phyloP scores from a whole-genome alignment of 2,329 filamentous ascomycete genomes.

The Colletotrichum sublineola region DNA sequence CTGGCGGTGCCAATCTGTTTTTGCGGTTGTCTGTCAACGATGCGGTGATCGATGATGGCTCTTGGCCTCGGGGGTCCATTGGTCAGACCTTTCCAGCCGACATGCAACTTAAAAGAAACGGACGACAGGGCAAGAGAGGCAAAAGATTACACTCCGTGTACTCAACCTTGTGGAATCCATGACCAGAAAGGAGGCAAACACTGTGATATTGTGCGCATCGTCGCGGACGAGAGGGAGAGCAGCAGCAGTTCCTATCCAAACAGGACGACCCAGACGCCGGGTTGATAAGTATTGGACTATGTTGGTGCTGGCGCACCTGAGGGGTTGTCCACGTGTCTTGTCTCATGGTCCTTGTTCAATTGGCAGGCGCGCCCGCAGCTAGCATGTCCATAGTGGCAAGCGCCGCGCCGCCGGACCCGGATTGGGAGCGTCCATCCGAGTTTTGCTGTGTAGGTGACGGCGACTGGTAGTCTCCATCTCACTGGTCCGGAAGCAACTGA shows the following conservation, averaged over 20 bases:
- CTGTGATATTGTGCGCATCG: conserved; percentile 5
- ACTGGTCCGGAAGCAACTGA: conserved; percentile 13
- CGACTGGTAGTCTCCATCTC: background rate
- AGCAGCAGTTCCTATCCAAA: background rate
- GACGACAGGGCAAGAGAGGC: background rate
- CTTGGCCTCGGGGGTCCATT: background rate
- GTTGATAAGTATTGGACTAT: background rate
- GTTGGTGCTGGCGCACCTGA: conserved; percentile 3
- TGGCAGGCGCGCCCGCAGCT: conserved; percentile 15
- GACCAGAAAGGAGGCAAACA: conserved; percentile 7
- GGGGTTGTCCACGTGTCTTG: background rate
- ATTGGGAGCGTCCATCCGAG: conserved; percentile 39
- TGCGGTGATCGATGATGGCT: conserved; percentile 22
- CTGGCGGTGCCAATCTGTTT: background rate
- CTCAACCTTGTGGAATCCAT: conserved; percentile 11
- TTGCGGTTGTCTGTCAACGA: conserved; percentile 22
- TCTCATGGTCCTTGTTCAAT: conserved; percentile 10
- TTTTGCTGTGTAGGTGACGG: background rate
- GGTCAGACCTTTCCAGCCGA: background rate
- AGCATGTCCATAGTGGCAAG: conserved; percentile 27
- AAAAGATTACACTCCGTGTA: background rate
- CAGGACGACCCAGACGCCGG: background rate
- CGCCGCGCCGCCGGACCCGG: conserved; percentile 35
- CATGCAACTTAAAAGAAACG: background rate
- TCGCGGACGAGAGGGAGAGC: background rate